These are phyloP conservation scores for Tetragonia tetragonoides DNA, from an alignment of 148 eudicot species.

Conservation along the genomic window DNA sequence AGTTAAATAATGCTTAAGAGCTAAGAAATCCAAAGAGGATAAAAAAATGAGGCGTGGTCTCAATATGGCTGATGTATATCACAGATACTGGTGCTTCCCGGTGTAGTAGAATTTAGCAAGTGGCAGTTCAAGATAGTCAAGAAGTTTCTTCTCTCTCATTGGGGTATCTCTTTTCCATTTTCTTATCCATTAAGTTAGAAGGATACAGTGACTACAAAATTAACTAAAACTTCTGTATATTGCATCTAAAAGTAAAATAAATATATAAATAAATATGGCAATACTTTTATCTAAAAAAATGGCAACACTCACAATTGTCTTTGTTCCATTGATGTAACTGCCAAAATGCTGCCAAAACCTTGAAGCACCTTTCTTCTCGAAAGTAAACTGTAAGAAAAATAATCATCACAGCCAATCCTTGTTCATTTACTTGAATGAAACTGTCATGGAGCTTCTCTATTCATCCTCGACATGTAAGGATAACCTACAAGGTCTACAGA, in stretches of 20 bases:
- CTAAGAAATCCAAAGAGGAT: neutral
- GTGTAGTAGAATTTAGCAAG: too few species aligned
- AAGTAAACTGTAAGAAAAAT: constrained; percentile 45
- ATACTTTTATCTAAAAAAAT: constrained; percentile 20
- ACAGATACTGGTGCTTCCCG: neutral
- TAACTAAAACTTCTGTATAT: neutral
- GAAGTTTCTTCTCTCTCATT: neutral
- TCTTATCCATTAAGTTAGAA: neutral
- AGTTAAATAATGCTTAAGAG: too few species aligned
- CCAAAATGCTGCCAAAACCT: constrained; percentile 83
- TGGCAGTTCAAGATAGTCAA: neutral
- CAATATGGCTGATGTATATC: neutral
- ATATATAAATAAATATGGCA: too few species aligned
- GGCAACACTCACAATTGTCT: constrained; percentile 35
- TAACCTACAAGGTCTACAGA: neutral
- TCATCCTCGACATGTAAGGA: neutral
- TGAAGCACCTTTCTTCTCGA: constrained; percentile 64
- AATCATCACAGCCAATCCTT: neutral
- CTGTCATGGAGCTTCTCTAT: neutral
- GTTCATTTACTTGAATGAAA: constrained; percentile 3
- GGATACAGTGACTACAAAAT: neutral
- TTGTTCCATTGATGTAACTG: constrained; percentile 41
- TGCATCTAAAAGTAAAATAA: neutral
- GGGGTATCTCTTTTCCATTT: neutral
- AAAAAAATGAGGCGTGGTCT: neutral